phyloP scores from a whole-genome alignment of 2,329 filamentous ascomycete genomes.

The Colletotrichum trifolii region DNA sequence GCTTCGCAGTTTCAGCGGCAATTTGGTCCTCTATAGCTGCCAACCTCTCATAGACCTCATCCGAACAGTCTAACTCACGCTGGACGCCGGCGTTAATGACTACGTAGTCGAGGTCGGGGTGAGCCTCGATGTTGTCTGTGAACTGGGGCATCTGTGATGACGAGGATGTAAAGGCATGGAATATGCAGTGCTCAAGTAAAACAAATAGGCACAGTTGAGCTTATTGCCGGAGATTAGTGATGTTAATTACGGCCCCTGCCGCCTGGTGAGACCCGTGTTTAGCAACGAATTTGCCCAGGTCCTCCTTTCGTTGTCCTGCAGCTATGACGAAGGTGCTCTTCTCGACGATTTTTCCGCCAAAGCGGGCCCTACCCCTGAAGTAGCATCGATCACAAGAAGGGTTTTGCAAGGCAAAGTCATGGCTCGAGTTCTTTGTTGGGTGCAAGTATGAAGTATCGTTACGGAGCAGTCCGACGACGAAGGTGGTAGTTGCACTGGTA shows the following conservation, averaged over 20 bases:
- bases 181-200: neutral
- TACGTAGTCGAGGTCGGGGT: too few species aligned
- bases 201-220: neutral
- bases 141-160: neutral
- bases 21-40: too few species aligned
- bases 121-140: constrained; percentile 32
- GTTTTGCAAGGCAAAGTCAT: constrained; percentile 67
- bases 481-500: too few species aligned
- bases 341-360: constrained; percentile 52
- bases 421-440: too few species aligned
- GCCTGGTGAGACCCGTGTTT: constrained; percentile 55
- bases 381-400: constrained; percentile 59
- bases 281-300: constrained; percentile 59
- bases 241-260: constrained; percentile 35
- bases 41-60: constrained; percentile 52
- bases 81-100: too few species aligned
- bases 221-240: constrained; percentile 5
- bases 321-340: constrained; percentile 57
- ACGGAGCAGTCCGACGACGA: too few species aligned
- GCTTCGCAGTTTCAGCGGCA: constrained; percentile 10
- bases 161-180: neutral
- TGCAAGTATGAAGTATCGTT: too few species aligned
- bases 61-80: too few species aligned
- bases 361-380: constrained; percentile 44
- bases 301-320: constrained; percentile 59